phyloP scores from a whole-genome alignment of 2,329 filamentous ascomycete genomes.

The Aspergillus luchuensis region DNA sequence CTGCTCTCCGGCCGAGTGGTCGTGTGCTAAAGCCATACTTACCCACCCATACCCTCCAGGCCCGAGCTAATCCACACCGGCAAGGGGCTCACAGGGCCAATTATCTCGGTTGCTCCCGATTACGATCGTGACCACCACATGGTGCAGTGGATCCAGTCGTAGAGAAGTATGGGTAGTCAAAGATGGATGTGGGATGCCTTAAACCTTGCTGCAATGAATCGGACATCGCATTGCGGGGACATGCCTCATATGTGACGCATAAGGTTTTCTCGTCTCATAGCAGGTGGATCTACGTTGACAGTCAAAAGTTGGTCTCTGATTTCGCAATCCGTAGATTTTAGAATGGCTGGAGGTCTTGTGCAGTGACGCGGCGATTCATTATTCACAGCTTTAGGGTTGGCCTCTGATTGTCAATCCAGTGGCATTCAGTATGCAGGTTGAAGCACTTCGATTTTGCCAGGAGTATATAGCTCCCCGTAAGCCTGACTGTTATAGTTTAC shows the following conservation, averaged over 20 bases:
- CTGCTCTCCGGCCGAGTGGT: too few relatives aligned
- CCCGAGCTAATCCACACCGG: too few relatives aligned
- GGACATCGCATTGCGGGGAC: background rate
- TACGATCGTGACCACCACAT: background rate
- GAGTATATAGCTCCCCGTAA: background rate
- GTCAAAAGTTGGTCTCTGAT: too few relatives aligned
- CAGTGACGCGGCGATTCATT: background rate
- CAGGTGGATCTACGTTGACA: too few relatives aligned
- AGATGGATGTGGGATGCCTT: too few relatives aligned
- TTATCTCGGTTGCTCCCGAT: background rate
- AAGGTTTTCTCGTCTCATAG: background rate
- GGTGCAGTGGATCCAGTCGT: background rate
- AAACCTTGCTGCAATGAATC: too few relatives aligned
- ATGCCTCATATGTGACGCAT: background rate
- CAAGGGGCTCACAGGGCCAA: background rate
- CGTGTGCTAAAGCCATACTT: too few relatives aligned
- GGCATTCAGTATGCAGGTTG: background rate
- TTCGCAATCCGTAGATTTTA: background rate
- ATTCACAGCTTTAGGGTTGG: background rate
- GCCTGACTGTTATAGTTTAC: background rate
- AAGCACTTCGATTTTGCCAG: background rate
- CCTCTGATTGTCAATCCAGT: background rate
- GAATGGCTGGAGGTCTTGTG: background rate
- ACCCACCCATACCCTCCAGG: too few relatives aligned
- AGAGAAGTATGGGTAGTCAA: background rate